These are phyloP conservation scores for Yarrowia sp. DNA, from an alignment of 805 yeast species.

Conservation along the genomic window DNA sequence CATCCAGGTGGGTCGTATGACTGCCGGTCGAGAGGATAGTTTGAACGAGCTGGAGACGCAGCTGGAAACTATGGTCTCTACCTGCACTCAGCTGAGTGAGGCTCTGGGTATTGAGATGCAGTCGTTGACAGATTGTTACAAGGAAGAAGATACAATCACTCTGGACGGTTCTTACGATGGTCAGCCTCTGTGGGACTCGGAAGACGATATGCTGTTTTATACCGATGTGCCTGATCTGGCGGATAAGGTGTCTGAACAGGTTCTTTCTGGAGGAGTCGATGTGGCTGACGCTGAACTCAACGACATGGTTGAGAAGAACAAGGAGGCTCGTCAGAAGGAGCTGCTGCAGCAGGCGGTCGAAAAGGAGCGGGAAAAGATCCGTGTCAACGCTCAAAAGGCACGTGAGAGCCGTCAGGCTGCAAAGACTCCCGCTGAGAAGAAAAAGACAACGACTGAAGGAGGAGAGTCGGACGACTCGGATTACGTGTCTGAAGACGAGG, in stretches of 20 bases:
- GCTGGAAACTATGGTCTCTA: constrained; percentile 55
- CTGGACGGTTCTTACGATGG: constrained; percentile 39
- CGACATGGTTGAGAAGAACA: constrained; percentile 45
- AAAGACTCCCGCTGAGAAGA: constrained; percentile 47
- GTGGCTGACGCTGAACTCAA: constrained; percentile 41
- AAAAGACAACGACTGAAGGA: constrained; percentile 51
- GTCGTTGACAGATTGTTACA: constrained; percentile 45
- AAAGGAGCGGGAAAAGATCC: constrained; percentile 42
- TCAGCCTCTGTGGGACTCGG: constrained; percentile 65
- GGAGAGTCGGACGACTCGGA: constrained; percentile 52
- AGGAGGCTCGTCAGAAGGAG: constrained; percentile 37
- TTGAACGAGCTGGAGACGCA: constrained; percentile 42
- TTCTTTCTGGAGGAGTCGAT: constrained; percentile 22
- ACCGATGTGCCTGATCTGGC: constrained; percentile 70
- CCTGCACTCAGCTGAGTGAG: constrained; percentile 56
- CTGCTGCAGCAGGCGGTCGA: constrained; percentile 28
- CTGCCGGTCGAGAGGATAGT: constrained; percentile 52
- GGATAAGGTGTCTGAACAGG: constrained; percentile 39
- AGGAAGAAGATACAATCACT: constrained; percentile 45
- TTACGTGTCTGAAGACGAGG: constrained; percentile 55
- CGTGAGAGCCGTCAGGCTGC: constrained; percentile 17
- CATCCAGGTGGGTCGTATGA: constrained; percentile 68
- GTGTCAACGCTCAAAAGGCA: constrained; percentile 43
- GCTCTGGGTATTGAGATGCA: constrained; percentile 54
- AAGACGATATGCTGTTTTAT: constrained; percentile 72